A percentile compares a stretch with the other conserved stretches of the same genome.
Conservation (phyloP, 1,139 yeast species). For the Hyphopichia wangnamkhiaoensis region DNA sequence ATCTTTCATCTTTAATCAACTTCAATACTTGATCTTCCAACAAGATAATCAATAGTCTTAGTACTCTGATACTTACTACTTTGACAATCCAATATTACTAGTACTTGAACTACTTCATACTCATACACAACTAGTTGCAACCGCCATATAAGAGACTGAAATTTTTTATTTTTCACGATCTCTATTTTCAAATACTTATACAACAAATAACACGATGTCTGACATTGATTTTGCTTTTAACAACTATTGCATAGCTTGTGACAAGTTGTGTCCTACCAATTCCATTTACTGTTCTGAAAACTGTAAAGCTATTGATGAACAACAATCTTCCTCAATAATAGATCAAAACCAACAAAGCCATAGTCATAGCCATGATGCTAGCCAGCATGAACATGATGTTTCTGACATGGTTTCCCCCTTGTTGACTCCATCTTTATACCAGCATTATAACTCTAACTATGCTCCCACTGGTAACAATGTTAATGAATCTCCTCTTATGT, state of each 20-base stretch:
- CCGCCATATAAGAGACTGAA: not conserved
- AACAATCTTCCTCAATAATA: slow-evolving; percentile 14
- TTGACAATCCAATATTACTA: not conserved
- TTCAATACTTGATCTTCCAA: not conserved
- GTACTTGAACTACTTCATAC: too few relatives aligned
- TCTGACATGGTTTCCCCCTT: slow-evolving; percentile 32
- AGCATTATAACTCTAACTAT: slow-evolving; percentile 19
- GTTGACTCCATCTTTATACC: slow-evolving; percentile 36
- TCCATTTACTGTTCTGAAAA: slow-evolving; percentile 61
- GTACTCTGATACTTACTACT: not conserved
- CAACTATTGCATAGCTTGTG: slow-evolving; percentile 69
- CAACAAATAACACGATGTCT: slow-evolving; percentile 20
- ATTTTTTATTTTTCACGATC: slow-evolving; percentile 1
- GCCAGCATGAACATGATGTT: slow-evolving; percentile 9
- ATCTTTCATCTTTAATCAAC: not conserved
- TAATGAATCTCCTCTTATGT: slow-evolving; percentile 21
- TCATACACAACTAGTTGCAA: not conserved
- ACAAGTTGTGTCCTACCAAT: slow-evolving; percentile 53
- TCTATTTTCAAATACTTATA: slow-evolving; percentile 3
- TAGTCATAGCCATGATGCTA: slow-evolving; percentile 5
- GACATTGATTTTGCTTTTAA: slow-evolving; percentile 50
- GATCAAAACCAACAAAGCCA: slow-evolving; percentile 6
- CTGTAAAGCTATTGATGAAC: slow-evolving; percentile 52
- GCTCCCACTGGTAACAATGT: slow-evolving; percentile 16
- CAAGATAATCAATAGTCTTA: not conserved